These are phyloP conservation scores for Mucor ambiguus DNA, from an alignment of 371 early-diverging fungal species.

Conservation along the genomic window DNA sequence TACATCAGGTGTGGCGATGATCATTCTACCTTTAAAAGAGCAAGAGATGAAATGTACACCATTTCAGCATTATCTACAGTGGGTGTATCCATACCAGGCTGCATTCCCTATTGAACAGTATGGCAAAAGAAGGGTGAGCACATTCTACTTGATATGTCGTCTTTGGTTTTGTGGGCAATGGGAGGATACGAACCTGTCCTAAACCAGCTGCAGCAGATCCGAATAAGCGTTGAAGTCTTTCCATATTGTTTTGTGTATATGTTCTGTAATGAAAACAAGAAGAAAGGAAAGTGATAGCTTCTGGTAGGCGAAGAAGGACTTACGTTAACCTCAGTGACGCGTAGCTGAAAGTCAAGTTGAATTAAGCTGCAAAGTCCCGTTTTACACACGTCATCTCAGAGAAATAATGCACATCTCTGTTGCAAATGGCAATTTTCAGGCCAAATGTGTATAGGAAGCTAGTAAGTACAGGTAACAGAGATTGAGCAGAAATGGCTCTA, in stretches of 20 bases:
- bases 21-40: constrained; percentile 89
- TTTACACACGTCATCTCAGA: not conserved
- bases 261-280: not conserved
- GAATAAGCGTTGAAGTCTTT: constrained; percentile 74
- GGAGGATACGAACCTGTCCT: constrained; percentile 34
- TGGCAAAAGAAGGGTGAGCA: not conserved
- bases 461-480: not conserved
- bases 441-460: not conserved
- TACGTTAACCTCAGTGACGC: constrained; percentile 6
- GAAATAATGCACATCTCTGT: not conserved
- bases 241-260: constrained; percentile 46
- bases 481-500: not conserved
- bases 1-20: not conserved
- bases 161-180: no score
- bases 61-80: constrained; percentile 98
- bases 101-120: constrained; percentile 38
- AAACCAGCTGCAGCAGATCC: constrained; percentile 61
- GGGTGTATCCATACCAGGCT: constrained; percentile 85
- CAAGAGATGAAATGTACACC: constrained; percentile 99
- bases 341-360: constrained; percentile 5
- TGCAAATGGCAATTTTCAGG: not conserved
- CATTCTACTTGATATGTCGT: not conserved
- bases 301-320: not conserved
- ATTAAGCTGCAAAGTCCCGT: not conserved
- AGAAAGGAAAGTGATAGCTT: not conserved